Conservation (phyloP, 129 eudicot genomes). For the Arctium lappa region DNA sequence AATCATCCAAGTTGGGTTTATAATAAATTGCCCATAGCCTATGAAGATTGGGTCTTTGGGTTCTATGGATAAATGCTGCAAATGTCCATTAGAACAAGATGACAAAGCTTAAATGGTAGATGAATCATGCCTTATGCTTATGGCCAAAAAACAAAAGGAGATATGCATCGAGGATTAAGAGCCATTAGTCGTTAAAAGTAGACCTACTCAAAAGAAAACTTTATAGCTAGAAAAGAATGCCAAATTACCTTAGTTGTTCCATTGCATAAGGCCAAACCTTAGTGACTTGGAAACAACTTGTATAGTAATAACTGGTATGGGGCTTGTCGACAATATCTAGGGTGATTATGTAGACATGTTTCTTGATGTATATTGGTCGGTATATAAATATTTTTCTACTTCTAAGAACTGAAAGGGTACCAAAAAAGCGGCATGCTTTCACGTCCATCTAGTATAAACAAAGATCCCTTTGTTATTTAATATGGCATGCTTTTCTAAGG, state of each 20-base stretch:
- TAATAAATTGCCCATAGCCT: constrained; percentile 14
- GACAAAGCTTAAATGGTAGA: constrained; percentile 29
- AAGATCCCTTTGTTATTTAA: constrained; percentile 8
- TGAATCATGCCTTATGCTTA: constrained; percentile 32
- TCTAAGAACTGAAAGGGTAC: neutral
- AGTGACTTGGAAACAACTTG: constrained; percentile 20
- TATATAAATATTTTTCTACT: neutral
- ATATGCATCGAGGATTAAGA: neutral
- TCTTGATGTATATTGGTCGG: constrained; percentile 20
- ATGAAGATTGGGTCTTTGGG: constrained; percentile 21
- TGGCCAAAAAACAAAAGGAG: constrained; percentile 6
- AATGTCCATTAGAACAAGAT: constrained; percentile 34
- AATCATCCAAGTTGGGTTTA: constrained; percentile 22
- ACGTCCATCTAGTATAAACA: constrained; percentile 1
- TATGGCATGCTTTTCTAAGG: constrained; percentile 4
- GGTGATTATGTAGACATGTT: constrained; percentile 4
- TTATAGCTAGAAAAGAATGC: neutral
- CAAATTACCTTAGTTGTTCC: neutral
- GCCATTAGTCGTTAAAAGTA: constrained; percentile 2
- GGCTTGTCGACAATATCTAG: neutral
- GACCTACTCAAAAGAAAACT: neutral
- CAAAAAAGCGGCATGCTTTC: constrained; percentile 19
- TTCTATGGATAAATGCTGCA: constrained; percentile 12
- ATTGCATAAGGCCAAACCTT: constrained; percentile 21
- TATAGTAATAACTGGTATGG: constrained; percentile 6